Base-by-base conservation (phyloP, 352 stramenopile genomes). In the Pythium periplocum region DNA sequence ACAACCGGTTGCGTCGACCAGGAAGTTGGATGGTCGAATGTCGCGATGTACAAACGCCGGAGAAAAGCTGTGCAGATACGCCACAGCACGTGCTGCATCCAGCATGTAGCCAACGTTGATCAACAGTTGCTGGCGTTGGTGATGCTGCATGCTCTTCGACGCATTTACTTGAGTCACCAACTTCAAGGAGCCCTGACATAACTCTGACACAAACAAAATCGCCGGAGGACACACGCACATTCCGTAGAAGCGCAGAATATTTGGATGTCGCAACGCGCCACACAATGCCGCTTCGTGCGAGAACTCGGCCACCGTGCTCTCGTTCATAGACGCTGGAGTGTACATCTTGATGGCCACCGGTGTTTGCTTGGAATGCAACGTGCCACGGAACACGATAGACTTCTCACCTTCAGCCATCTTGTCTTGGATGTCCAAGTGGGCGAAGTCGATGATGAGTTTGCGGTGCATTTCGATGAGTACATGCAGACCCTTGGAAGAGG, bases 21-120 rank as follows among this genome's bases (percentile, higher is more conserved):
- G 73, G 53, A 96, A 94, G 56, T 94, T 96, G 0, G 72, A 64
- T 2, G 78, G 78, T 32, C 86, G 86, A 46, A 91, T 91, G 45
- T 91, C 81, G 8, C 75, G 69, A 34, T 87, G 75, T 4, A 91
- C 53, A 42, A 87, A 90, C 8, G 81, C 61, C 2, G 81, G 81
- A 3, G 78, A 80, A 54, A 88, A 88, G 45, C 73, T 87, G 62
- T 91, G 78, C 33, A 91, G 45, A 59, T 89, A 89, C 6, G 81
- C 77, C 6, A 87, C 70, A 1, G 71, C 75, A 30, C 78, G 65
- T 30, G 73, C 70, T 12, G 69, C 74, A 33, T 92, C 82, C 3
- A 89, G 53, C 73, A 92, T 87, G 33, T 78, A 85, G 35, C 64
- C 70, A 17, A 92, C 30, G 53, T 87, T 68, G 45, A 84, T 57